Evolutionary conservation across 1,284 basidiomycete genomes (phyloP).

Genomic region (Trichosporon faecale): DNA sequence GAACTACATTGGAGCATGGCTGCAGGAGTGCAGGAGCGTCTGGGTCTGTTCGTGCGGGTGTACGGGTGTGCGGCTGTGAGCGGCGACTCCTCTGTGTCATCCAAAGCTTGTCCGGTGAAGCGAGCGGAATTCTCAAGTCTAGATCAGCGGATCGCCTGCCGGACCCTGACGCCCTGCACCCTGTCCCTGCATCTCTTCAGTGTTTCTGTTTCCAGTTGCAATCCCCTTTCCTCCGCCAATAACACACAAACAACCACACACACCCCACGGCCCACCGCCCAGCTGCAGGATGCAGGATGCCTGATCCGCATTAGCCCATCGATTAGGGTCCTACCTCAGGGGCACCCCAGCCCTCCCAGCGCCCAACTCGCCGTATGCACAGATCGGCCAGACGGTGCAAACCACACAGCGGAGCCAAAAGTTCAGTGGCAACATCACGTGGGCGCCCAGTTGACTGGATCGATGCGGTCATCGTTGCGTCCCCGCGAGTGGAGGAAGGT

Average conservation of each 20-base stretch:
- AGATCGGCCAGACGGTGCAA: not conserved
- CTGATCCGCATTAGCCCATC: not conserved
- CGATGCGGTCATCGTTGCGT: not conserved
- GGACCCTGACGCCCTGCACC: not conserved
- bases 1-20: not conserved
- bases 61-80: not conserved
- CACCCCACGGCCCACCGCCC: too few relatives aligned
- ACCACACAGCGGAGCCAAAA: not conserved
- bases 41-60: not conserved
- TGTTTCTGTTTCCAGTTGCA: not conserved
- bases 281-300: too few relatives aligned
- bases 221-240: not conserved
- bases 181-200: not conserved
- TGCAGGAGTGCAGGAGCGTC: not conserved
- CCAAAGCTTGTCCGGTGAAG: not conserved
- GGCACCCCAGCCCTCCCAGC: not conserved
- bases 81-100: not conserved
- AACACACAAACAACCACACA: not conserved
- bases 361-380: not conserved
- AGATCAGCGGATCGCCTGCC: conserved; percentile 9
- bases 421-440: not conserved
- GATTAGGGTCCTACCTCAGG: not conserved
- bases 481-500: not conserved
- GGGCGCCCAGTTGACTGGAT: not conserved
- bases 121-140: not conserved